A percentile compares a stretch with the other conserved stretches of the same genome.
Evolutionary conservation across 805 yeast species (phyloP).

Genomic region (Nakazawaea wyomingensis): DNA sequence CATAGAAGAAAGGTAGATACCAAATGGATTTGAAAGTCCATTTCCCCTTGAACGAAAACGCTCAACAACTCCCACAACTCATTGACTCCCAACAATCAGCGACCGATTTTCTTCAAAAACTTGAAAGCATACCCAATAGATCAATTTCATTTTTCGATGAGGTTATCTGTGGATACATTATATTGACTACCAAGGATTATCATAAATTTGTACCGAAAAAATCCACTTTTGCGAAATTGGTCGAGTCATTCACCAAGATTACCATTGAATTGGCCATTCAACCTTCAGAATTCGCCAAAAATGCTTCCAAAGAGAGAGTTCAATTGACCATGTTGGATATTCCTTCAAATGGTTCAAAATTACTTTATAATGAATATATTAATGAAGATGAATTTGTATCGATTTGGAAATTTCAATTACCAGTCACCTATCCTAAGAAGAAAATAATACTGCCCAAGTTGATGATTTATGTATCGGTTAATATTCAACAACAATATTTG

Average conservation of each 20-base stretch:
- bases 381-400: background rate
- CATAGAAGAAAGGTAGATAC: background rate
- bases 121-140: conserved; percentile 5
- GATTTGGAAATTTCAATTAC: conserved; percentile 12
- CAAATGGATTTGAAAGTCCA: conserved; percentile 9
- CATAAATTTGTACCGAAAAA: background rate
- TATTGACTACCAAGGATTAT: background rate
- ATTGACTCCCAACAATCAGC: background rate
- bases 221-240: background rate
- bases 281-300: conserved; percentile 4
- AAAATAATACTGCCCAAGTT: conserved; percentile 11
- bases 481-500: background rate
- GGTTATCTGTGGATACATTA: conserved; percentile 4
- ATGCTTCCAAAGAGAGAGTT: conserved; percentile 1
- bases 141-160: conserved; percentile 11
- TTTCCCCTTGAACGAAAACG: conserved; percentile 7
- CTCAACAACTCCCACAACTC: background rate
- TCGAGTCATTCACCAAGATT: conserved; percentile 2
- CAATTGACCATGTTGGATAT: background rate
- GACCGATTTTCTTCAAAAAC: background rate
- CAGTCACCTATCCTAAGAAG: conserved; percentile 11
- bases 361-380: conserved; percentile 1
- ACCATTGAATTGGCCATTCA: conserved; percentile 9
- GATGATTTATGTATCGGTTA: conserved; percentile 3
- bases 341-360: conserved; percentile 1